These are phyloP conservation scores for Brettanomyces sp. DNA, from an alignment of 805 yeast species.

Conservation along the genomic window DNA sequence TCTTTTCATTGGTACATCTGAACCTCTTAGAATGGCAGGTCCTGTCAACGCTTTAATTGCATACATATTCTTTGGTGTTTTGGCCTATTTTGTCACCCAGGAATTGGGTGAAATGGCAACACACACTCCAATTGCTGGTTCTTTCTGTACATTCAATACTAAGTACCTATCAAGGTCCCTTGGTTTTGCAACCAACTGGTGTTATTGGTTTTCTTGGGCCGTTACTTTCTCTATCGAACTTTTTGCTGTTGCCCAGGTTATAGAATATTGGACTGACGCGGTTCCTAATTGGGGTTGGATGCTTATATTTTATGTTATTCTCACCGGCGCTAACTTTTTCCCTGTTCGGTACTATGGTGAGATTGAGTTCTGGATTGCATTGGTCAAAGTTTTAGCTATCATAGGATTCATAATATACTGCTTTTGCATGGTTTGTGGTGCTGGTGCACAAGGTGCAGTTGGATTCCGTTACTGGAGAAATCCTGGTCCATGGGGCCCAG, in stretches of 20 bases:
- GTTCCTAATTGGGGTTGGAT: slow-evolving; percentile 73
- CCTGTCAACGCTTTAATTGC: slow-evolving; percentile 62
- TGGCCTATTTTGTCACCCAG: slow-evolving; percentile 61
- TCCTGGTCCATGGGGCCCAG: slow-evolving; percentile 61
- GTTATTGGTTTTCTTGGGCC: slow-evolving; percentile 74
- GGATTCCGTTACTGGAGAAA: slow-evolving; percentile 78
- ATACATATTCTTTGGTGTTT: slow-evolving; percentile 54
- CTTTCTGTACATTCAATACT: slow-evolving; percentile 62
- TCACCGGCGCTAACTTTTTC: slow-evolving; percentile 46
- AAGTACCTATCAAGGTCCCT: slow-evolving; percentile 61
- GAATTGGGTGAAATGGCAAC: slow-evolving; percentile 79
- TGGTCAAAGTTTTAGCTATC: slow-evolving; percentile 57
- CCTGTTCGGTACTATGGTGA: slow-evolving; percentile 71
- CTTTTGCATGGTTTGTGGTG: slow-evolving; percentile 68
- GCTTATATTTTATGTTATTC: slow-evolving; percentile 49
- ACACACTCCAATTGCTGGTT: slow-evolving; percentile 57
- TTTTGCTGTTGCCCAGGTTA: slow-evolving; percentile 59
- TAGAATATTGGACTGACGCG: slow-evolving; percentile 56
- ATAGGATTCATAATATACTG: slow-evolving; percentile 63
- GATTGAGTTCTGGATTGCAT: slow-evolving; percentile 66
- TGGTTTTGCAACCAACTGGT: slow-evolving; percentile 66
- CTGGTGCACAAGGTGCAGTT: slow-evolving; percentile 56
- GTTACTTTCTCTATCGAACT: slow-evolving; percentile 68
- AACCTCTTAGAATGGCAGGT: slow-evolving; percentile 49
- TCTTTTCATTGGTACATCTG: slow-evolving; percentile 55